Evolutionary conservation across 1,284 basidiomycete genomes (phyloP), one percentile per base, ranked within the genome.

Genomic region (Agroathelia rolfsii): DNA sequence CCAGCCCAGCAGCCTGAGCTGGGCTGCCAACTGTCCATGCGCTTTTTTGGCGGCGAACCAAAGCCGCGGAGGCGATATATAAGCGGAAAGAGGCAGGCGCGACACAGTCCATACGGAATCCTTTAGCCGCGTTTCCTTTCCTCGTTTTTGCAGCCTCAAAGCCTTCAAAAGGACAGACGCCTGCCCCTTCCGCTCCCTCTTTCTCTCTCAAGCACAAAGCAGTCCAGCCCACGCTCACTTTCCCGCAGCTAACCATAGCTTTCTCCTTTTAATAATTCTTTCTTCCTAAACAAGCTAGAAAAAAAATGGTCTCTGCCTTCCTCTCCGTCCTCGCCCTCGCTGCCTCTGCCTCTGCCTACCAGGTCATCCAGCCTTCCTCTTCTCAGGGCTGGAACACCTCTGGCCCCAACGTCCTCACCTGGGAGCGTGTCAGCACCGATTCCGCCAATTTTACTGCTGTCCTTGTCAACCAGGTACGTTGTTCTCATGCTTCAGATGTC

Each of bases 391-490:
- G 82, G 83, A 66, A 62, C 12, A 66, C 67, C 45, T 48, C 50
- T 11, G 74, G 74, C 13, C 45, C 64, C 30, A 81, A 87, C 51
- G 61, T 53, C 21, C 56, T 85, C 40, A 38, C 54, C 12, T 87
- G 84, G 83, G 38, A 56, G 2, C 63, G 64, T n/a, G 82, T 84
- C 40, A 39, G 39, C 38, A 79, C 78, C 12, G 83, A 87, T 48
- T 50, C 69, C 1, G 27, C 39, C 33, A 83, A 70, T 58, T 87
- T 89, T 55, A 72, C 77, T 8, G 64, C 70, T 30, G 57, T 84
- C 32, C 64, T 89, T 32, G 64, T 64, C 45, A 83, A 86, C 57
- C 53, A 64, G 51, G 82, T 70, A 37, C 41, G 64, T 53, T 11
- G 2, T 32, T 7, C 4, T 29, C 9, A 7, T 5, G 12, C 18